Evolutionary conservation across 352 stramenopile genomes (phyloP), one percentile per base, ranked within the genome.

Genomic region (Phytophthora europaea): DNA sequence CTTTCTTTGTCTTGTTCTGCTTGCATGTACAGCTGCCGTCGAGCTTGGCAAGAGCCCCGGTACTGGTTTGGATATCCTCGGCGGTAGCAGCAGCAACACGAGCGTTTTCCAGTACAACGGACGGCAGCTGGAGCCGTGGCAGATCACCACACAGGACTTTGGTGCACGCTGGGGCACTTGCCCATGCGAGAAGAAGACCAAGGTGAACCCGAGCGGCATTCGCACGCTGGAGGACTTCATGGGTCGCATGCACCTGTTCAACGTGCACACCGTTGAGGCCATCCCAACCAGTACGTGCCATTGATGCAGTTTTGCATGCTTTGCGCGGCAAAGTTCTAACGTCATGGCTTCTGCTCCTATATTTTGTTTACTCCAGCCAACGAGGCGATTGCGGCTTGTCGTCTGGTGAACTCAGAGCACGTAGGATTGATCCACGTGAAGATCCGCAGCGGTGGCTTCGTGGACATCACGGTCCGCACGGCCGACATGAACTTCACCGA

Each of bases 61-160:
- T 40, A 81, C 65, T 34, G 69, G 69, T 57, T 52, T 79, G 33
- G 62, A 85, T 40, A 66, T 78, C 28, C 36, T 82, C 56, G 65
- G 76, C 15, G 68, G 75, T n/a, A 79, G 76, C 63, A 79, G 68
- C 65, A 76, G 55, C 63, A 75, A 54, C 56, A 61, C 64, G n/a
- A 34, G 54, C 22, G 75, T 68, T 3, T 95, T 96, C 76, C 85
- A 95, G 72, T 94, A 93, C 75, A 94, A 95, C 54, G 89, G 90
- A 13, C 90, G 87, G 18, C 58, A 83, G 31, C 61, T 97, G 8
- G 88, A 96, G 79, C 76, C 89, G 57, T 96, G 88, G 88, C 82
- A 90, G 73, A 96, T 97, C 68, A 95, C 87, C 22, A 97, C 91
- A 10, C 87, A 94, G 71, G 89, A 97, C 76, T 97, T 97, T 87